Base-by-base conservation (phyloP, 2,329 filamentous ascomycete species). In the Clonostachys chloroleuca region DNA sequence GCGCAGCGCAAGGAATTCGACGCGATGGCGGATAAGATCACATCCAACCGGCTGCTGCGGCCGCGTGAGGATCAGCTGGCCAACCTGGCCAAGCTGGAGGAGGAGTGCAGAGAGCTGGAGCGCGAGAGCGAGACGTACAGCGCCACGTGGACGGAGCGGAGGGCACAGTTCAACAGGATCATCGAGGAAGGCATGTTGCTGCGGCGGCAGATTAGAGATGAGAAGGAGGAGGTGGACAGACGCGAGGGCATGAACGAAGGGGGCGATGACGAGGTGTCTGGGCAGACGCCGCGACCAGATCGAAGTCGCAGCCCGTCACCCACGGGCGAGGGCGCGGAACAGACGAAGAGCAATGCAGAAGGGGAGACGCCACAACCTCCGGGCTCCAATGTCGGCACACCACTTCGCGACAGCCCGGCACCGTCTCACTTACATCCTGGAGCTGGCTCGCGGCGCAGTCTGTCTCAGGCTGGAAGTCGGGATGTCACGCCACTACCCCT, bases 221-320 rank as follows among this genome's bases (percentile, higher is more conserved):
- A 96, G 74, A 95, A 96, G 69, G 92, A 96, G 64, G 91, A 96
- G 67, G 89, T 94, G 0, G 91, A 96, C 67, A 77, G 89, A 40
- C 80, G 90, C 47, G 90, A 95, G 65, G 90, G 89, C 33, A 90
- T 90, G 82, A 80, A 82, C 48, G 83, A 83, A 53, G 84, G 83
- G 43, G 80, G 74, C 14, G 49, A 66, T 53, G 50, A 56, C 50
- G 53, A 65, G 54, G 52, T 43, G 30, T 58, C 55, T 9, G 61
- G 57, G 14, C 58, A 34, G 8, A 48, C 48, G 39, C 48, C 24
- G 12, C 36, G 33, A 35, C 44, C 24, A 40, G 39, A 48, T 37
- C 10, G 56, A 5, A 64, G 62, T 37, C 49, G 59, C 41, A 62
- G 61, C 30, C 49, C 49, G 9, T 59, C 61, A 3, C 61, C 60